Percentiles rank a stretch among this genome's conserved stretches.
Conservation (phyloP, 1,284 basidiomycete genomes). For the Sporisorium sorghi region DNA sequence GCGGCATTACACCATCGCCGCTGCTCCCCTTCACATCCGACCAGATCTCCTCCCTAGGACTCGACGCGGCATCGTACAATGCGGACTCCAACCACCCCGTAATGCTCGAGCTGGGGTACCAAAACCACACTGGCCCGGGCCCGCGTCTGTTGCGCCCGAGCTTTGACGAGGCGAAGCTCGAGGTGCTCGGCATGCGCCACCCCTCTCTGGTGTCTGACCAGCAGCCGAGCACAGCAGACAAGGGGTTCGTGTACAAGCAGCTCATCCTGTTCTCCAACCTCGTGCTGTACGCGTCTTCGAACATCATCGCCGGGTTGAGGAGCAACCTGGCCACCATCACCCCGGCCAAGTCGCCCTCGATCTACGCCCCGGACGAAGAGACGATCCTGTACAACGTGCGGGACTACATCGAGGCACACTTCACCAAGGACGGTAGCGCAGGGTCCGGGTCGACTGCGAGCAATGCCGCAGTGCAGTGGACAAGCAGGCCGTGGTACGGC, state of each 20-base stretch:
- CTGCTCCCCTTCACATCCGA: constrained; percentile 38
- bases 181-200: constrained; percentile 44
- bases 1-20: constrained; percentile 40
- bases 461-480: constrained; percentile 36
- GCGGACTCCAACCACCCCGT: constrained; percentile 36
- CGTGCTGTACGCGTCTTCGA: constrained; percentile 34
- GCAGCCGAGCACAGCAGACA: constrained; percentile 32
- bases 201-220: constrained; percentile 25
- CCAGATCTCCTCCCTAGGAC: constrained; percentile 33
- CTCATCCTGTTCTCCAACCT: constrained; percentile 43
- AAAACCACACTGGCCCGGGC: constrained; percentile 45
- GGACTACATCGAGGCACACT: constrained; percentile 42
- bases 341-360: constrained; percentile 36
- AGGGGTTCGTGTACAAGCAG: constrained; percentile 48
- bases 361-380: constrained; percentile 24
- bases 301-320: constrained; percentile 39
- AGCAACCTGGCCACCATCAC: constrained; percentile 34
- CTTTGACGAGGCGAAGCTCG: constrained; percentile 54
- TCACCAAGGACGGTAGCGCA: constrained; percentile 22
- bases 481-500: constrained; percentile 46
- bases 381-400: constrained; percentile 44
- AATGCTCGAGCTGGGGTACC: constrained; percentile 51
- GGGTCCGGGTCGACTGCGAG: constrained; percentile 20
- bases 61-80: constrained; percentile 24
- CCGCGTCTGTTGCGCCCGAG: constrained; percentile 40